A percentile compares a stretch with the other conserved stretches of the same genome.
Evolutionary conservation across 1,284 basidiomycete genomes (phyloP).

Genomic region (Pulveroboletus sp.): DNA sequence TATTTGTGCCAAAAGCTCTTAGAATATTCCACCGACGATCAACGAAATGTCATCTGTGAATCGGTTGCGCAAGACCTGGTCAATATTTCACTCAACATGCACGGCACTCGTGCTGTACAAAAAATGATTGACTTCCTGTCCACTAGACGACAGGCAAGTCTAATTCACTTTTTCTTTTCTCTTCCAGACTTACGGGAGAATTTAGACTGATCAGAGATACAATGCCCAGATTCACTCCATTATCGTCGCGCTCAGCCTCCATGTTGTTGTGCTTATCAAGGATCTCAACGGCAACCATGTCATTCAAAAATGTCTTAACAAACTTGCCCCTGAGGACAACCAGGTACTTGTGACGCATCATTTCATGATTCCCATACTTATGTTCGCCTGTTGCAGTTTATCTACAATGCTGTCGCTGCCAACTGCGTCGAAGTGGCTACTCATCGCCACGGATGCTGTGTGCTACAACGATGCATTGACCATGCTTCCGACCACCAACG

Average conservation of each 20-base stretch:
- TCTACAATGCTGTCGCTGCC: slow-evolving; percentile 98
- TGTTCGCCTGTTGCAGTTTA: slow-evolving; percentile 63
- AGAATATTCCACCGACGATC: slow-evolving; percentile 97
- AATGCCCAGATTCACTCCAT: slow-evolving; percentile 94
- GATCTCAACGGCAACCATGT: slow-evolving; percentile 99
- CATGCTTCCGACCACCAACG: slow-evolving; percentile 96
- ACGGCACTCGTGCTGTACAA: slow-evolving; percentile 98
- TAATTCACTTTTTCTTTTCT: slow-evolving; percentile 29
- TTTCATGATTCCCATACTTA: slow-evolving; percentile 1
- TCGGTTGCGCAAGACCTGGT: slow-evolving; percentile 97
- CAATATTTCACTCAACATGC: slow-evolving; percentile 99
- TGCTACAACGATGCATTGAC: slow-evolving; percentile 97
- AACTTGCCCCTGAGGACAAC: slow-evolving; percentile 96
- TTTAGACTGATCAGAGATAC: slow-evolving; percentile 76
- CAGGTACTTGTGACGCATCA: slow-evolving; percentile 56
- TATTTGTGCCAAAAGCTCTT: slow-evolving; percentile 99
- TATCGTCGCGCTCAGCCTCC: slow-evolving; percentile 94
- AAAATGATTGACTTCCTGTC: slow-evolving; percentile 99
- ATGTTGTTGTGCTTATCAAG: slow-evolving; percentile 99
- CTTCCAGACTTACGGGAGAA: slow-evolving; percentile 46
- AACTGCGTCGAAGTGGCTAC: slow-evolving; percentile 99
- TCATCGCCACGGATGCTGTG: slow-evolving; percentile 98
- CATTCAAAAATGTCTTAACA: slow-evolving; percentile 99
- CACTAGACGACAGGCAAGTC: slow-evolving; percentile 86
- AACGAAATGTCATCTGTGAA: slow-evolving; percentile 96